Evolutionary conservation across 768 basidiomycete species (phyloP), one percentile per base, ranked within the genome.

Genomic region (Tulasnella sp.): DNA sequence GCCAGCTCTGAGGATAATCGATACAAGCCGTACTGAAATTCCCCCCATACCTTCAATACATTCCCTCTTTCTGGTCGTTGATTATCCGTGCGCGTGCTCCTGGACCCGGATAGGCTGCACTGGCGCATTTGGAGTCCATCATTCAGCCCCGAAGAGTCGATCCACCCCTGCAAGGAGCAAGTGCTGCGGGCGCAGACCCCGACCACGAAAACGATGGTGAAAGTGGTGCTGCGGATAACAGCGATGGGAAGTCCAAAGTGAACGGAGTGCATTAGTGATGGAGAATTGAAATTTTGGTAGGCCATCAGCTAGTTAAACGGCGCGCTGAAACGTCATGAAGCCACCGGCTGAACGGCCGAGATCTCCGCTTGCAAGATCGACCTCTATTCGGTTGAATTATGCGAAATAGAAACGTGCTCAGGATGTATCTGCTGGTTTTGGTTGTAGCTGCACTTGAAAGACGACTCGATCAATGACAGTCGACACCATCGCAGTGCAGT

Each of bases 91-190:
- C 10, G 57, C n/a, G 9, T 61, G 1, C 29, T 61, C 11, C 11
- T 23, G 29, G 0, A 46, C 37, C 15, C 18, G 32, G 32, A 40
- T 85, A 95, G 93, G 94, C 92, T 71, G 92, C 93, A 32, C 90
- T 95, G 78, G 91, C 88, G 20, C 89, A 95, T 84, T 87, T 95
- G 79, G 93, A 95, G 83, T 92, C 91, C 74, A 93, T 95, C 85
- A 92, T 94, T 35, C 70, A 71, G n/a, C 70, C 70, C n/a, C 70
- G 70, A 7, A 23, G 57, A 29, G 57, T 61, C 57, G 57, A 61
- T 23, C 57, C 57, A 26, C 77, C 84, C 90, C 83, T 85, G 94
- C 88, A 20, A 18, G 15, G 20, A 74, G 40, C n/a, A 6, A 51
- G 37, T n/a, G 26, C 46, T 48, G 46, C 46, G 46, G 73, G 23